Conservation (phyloP, 345 rosid genomes). For the Trapa bicornis region DNA sequence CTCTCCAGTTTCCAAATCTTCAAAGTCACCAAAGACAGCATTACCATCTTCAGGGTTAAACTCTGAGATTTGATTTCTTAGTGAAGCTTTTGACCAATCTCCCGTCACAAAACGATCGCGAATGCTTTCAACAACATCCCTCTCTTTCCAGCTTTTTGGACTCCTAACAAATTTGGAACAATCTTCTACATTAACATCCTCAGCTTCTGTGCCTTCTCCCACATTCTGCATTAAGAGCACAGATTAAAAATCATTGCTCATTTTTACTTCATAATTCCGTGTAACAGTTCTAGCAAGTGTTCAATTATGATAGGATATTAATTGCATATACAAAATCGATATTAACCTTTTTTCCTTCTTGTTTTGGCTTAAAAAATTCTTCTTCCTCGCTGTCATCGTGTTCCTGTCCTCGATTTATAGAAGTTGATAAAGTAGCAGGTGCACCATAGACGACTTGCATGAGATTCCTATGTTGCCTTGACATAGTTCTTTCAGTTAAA, state of each 20-base stretch:
- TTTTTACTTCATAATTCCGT: neutral
- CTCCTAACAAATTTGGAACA: constrained; percentile 57
- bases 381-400: constrained; percentile 57
- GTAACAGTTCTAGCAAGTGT: neutral
- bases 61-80: constrained; percentile 34
- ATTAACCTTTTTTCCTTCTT: constrained; percentile 56
- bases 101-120: constrained; percentile 89
- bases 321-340: neutral
- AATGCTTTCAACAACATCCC: constrained; percentile 47
- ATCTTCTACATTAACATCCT: constrained; percentile 39
- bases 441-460: constrained; percentile 78
- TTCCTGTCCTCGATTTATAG: constrained; percentile 25
- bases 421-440: constrained; percentile 26
- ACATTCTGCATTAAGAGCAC: constrained; percentile 26
- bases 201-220: constrained; percentile 32
- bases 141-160: constrained; percentile 57
- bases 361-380: constrained; percentile 79
- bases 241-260: neutral
- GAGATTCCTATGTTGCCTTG: constrained; percentile 42
- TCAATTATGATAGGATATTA: neutral
- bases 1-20: constrained; percentile 82
- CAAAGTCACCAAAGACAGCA: constrained; percentile 68
- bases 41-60: constrained; percentile 28
- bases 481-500: constrained; percentile 44
- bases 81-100: constrained; percentile 71